phyloP scores from a whole-genome alignment of 2,329 filamentous ascomycete species.

The Coleophoma eucalyptorum region DNA sequence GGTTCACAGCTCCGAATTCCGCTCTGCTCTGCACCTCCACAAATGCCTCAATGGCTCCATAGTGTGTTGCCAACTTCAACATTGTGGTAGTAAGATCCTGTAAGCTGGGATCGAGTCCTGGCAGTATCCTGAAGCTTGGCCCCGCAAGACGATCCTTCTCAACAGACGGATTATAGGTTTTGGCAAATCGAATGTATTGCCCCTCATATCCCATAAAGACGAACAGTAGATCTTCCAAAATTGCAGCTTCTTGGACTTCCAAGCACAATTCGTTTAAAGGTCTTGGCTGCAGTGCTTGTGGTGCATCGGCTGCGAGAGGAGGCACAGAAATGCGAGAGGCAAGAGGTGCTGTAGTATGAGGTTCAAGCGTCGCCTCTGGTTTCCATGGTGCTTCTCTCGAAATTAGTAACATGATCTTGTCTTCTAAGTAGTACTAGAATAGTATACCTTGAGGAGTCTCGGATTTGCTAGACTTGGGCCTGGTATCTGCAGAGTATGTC shows the following conservation, averaged over 20 bases:
- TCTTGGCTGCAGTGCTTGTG: constrained; percentile 62
- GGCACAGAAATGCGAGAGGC: constrained; percentile 51
- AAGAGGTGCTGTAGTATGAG: constrained; percentile 53
- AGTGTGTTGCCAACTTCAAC: constrained; percentile 92
- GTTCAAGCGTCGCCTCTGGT: constrained; percentile 71
- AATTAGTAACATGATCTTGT: too few species aligned
- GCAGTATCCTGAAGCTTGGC: constrained; percentile 73
- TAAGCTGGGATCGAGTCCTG: constrained; percentile 86
- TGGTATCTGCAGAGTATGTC: constrained; percentile 19
- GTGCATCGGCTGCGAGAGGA: constrained; percentile 73
- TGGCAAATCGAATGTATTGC: constrained; percentile 88
- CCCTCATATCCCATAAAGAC: constrained; percentile 98
- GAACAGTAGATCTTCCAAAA: constrained; percentile 87
- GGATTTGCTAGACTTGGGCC: constrained; percentile 32
- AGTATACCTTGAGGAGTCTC: constrained; percentile 46
- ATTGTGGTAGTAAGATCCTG: constrained; percentile 84
- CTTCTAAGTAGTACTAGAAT: too few species aligned
- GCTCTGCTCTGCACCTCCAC: constrained; percentile 91
- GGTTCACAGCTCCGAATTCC: constrained; percentile 91
- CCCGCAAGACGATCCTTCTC: constrained; percentile 86
- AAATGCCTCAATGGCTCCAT: constrained; percentile 86
- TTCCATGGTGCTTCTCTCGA: constrained; percentile 58
- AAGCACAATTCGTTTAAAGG: constrained; percentile 69
- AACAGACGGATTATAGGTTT: constrained; percentile 75
- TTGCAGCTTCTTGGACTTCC: constrained; percentile 78